Evolutionary conservation across 148 eudicot genomes (phyloP).

Genomic region (Beta vulgaris): DNA sequence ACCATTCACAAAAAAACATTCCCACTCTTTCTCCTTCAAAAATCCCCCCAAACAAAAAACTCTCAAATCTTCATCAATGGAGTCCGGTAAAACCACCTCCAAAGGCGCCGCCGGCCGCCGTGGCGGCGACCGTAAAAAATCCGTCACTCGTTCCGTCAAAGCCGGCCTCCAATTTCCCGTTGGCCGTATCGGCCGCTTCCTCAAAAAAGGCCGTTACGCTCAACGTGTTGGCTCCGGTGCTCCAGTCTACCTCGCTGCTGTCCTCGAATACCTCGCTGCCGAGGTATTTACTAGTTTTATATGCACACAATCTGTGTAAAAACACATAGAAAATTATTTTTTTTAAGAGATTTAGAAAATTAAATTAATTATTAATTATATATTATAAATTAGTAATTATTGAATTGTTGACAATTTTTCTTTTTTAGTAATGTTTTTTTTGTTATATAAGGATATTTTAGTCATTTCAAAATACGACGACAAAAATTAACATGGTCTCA

Average conservation of each 20-base stretch:
- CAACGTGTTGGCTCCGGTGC: conserved; percentile 40
- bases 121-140: conserved; percentile 34
- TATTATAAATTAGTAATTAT: too few species aligned
- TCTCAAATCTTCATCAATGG: conserved; percentile 15
- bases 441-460: too few species aligned
- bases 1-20: not conserved
- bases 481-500: too few species aligned
- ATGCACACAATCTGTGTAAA: too few species aligned
- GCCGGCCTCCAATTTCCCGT: conserved; percentile 51
- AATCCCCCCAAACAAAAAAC: not conserved
- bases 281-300: conserved; percentile 25
- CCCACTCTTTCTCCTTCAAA: not conserved
- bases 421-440: too few species aligned
- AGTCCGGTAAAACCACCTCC: conserved; percentile 1
- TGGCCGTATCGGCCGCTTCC: conserved; percentile 33
- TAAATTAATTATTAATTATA: too few species aligned
- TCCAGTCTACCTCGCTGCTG: conserved; percentile 43
- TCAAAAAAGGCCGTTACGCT: conserved; percentile 46
- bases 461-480: too few species aligned
- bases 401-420: too few species aligned
- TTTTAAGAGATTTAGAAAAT: too few species aligned
- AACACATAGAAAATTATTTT: too few species aligned
- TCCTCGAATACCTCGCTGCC: conserved; percentile 40
- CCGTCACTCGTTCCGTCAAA: conserved; percentile 30
- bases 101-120: conserved; percentile 27